Evolutionary conservation across 2,329 filamentous ascomycete species (phyloP).

Genomic region (Chrysosporium queenslandicum): DNA sequence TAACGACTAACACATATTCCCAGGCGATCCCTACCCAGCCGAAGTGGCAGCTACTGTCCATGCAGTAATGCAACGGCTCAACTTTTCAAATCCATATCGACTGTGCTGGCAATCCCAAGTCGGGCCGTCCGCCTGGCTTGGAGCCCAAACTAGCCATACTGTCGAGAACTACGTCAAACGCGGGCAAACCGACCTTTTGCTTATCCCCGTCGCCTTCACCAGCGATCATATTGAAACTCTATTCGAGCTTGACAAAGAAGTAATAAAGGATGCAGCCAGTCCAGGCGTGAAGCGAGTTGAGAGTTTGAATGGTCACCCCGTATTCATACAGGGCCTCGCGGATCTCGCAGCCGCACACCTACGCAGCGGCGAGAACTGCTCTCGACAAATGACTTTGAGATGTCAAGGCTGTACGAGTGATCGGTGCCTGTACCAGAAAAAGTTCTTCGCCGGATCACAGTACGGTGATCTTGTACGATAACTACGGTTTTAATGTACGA

Average conservation of each 20-base stretch:
- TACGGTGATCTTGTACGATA: conserved; percentile 28
- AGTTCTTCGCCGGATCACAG: conserved; percentile 49
- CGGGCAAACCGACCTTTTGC: conserved; percentile 78
- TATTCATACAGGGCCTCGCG: conserved; percentile 84
- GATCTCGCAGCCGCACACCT: conserved; percentile 77
- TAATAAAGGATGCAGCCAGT: conserved; percentile 73
- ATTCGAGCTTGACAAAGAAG: conserved; percentile 86
- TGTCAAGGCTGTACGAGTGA: conserved; percentile 92
- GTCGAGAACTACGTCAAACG: conserved; percentile 83
- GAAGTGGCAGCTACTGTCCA: conserved; percentile 94
- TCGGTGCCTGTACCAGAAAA: conserved; percentile 63
- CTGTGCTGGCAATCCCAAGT: conserved; percentile 98
- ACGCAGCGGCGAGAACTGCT: conserved; percentile 58
- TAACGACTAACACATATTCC: no score
- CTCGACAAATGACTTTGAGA: conserved; percentile 74
- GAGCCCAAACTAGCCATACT: conserved; percentile 80
- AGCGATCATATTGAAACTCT: conserved; percentile 98
- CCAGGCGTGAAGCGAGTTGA: conserved; percentile 80
- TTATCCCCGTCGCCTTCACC: conserved; percentile 94
- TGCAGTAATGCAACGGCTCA: conserved; percentile 87
- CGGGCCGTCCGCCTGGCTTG: conserved; percentile 87
- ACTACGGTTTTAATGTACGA: neutral
- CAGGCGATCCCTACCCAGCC: conserved; percentile 87
- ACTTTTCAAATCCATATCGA: conserved; percentile 81
- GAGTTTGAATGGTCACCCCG: conserved; percentile 78